Percentiles rank a stretch among this genome's conserved stretches.
Evolutionary conservation across 2,329 filamentous ascomycete genomes (phyloP).

Genomic region (Penicillium sp.): DNA sequence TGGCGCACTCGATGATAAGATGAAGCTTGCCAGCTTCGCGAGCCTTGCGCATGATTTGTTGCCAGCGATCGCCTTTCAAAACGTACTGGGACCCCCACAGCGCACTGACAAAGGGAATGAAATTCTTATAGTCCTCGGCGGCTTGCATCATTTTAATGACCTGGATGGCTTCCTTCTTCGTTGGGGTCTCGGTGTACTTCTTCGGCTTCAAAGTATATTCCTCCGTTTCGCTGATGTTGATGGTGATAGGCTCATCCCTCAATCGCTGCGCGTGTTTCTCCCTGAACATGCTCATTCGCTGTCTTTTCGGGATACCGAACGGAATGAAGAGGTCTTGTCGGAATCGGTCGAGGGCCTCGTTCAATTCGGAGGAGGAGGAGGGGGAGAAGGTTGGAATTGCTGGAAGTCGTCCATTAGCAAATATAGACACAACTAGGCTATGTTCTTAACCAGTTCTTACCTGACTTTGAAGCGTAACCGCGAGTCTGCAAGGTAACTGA

Average conservation of each 20-base stretch:
- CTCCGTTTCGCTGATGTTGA: slow-evolving; percentile 39
- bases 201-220: slow-evolving; percentile 42
- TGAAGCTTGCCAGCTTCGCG: slow-evolving; percentile 35
- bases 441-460: slow-evolving; percentile 15
- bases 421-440: neutral
- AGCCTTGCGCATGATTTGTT: slow-evolving; percentile 41
- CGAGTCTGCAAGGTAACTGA: slow-evolving; percentile 33
- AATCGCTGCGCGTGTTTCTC: slow-evolving; percentile 36
- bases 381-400: slow-evolving; percentile 41
- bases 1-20: slow-evolving; percentile 37
- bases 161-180: slow-evolving; percentile 30
- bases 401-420: slow-evolving; percentile 5
- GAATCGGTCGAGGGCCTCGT: slow-evolving; percentile 40
- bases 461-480: slow-evolving; percentile 31
- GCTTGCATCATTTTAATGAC: slow-evolving; percentile 38
- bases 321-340: slow-evolving; percentile 48
- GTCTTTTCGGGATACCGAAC: slow-evolving; percentile 35
- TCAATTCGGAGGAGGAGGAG: slow-evolving; percentile 41
- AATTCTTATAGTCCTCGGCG: slow-evolving; percentile 41
- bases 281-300: slow-evolving; percentile 42
- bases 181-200: slow-evolving; percentile 33
- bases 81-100: slow-evolving; percentile 31
- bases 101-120: slow-evolving; percentile 42
- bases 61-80: slow-evolving; percentile 25
- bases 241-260: slow-evolving; percentile 40